These are phyloP conservation scores for Botrytis sinoallii DNA, from an alignment of 2,329 filamentous ascomycete genomes.

Conservation along the genomic window DNA sequence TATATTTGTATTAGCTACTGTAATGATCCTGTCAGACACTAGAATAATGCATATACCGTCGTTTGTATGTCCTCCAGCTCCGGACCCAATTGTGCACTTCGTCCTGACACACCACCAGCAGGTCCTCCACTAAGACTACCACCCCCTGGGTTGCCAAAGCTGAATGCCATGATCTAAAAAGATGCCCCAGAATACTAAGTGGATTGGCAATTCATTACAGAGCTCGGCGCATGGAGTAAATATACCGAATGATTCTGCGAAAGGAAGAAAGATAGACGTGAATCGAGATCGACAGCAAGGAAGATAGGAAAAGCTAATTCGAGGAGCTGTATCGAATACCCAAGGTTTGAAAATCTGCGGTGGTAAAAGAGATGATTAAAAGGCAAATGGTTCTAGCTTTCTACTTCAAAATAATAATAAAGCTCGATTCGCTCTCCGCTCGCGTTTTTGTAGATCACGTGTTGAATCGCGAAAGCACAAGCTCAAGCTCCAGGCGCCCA, in stretches of 20 bases:
- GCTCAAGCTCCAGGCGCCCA: conserved; percentile 20
- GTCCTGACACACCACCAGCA: conserved; percentile 42
- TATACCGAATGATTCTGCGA: conserved; percentile 21
- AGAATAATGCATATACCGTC: conserved; percentile 55
- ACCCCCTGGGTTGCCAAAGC: conserved; percentile 51
- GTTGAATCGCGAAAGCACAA: conserved; percentile 17
- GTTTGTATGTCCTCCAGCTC: conserved; percentile 77
- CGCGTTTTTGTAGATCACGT: conserved; percentile 18
- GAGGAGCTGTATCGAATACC: neutral
- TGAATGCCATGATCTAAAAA: conserved; percentile 60
- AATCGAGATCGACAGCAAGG: neutral
- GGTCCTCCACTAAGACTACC: conserved; percentile 46
- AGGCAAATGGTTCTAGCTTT: neutral
- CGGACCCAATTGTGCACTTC: conserved; percentile 50
- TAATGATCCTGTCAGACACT: neutral
- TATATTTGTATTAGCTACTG: conserved; percentile 33
- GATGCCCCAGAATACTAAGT: conserved; percentile 39
- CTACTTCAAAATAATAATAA: neutral
- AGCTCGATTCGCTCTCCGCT: conserved; percentile 9
- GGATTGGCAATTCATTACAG: conserved; percentile 36
- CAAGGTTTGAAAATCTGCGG: neutral
- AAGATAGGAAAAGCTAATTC: neutral
- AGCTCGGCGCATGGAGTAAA: conserved; percentile 32
- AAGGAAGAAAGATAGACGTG: neutral
- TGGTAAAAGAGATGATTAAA: neutral